Evolutionary conservation across 345 rosid species (phyloP), one percentile per base, ranked within the genome.

Genomic region (Pistacia atlantica): DNA sequence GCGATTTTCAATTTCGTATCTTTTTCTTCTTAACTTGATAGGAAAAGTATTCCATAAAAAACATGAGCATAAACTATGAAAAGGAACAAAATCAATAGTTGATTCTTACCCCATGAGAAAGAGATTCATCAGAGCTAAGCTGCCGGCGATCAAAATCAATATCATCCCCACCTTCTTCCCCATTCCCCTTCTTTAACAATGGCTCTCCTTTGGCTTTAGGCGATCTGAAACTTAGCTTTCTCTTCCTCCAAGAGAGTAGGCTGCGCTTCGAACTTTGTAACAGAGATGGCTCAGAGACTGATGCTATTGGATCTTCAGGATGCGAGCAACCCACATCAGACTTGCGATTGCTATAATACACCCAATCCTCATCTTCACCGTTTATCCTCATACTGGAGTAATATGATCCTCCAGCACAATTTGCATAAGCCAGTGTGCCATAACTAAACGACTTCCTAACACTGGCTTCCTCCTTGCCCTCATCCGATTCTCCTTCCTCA

Each of bases 141-240:
- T 92, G 97, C 60, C 98, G 88, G 11, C 99, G 97, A 79, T 91
- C 95, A 87, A 75, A 92, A 89, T 96, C 99, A 74, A 96, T 96
- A 79, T 96, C 99, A 87, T 93, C 99, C n/a, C 99, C 99, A 6
- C 99, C 99, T 64, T 96, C 98, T 88, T 96, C 98, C 57, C 89
- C 93, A 81, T 92, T 86, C 9, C 88, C 97, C 85, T 92, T 93
- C 77, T 93, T 96, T 77, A 96, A 83, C 89, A 96, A 82, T 18
- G 99, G 97, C 81, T 96, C 98, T 12, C 98, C 97, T 87, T 86
- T 92, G 67, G 87, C 86, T 82, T 93, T 93, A 33, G 92, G 85
- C 79, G 98, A 93, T 84, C 94, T 79, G 85, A 96, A 96, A 82
- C 92, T 92, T 67, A 93, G 83, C 79, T 92, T 93, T 83, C 98